Conservation (phyloP, 768 basidiomycete genomes). For the Rhodotorula babjevae region DNA sequence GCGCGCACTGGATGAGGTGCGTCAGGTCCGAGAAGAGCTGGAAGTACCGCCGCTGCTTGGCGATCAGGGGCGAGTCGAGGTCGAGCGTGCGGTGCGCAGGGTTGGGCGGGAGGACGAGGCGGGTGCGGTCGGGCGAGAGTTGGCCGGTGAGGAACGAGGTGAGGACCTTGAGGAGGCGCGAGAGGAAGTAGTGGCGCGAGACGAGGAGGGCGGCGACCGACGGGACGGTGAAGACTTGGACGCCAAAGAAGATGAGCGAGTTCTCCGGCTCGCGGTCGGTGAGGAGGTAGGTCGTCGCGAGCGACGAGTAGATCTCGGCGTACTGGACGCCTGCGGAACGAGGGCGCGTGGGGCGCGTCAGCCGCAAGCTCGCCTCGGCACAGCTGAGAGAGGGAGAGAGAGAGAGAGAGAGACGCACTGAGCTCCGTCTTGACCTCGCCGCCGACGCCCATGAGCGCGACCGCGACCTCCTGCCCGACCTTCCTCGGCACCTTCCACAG, state of each 20-base stretch:
- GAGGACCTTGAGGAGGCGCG: slow-evolving; percentile 65
- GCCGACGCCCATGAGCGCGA: slow-evolving; percentile 36
- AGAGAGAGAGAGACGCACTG: slow-evolving; percentile 51
- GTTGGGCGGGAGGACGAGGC: slow-evolving; percentile 67
- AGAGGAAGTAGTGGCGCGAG: slow-evolving; percentile 64
- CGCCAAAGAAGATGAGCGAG: slow-evolving; percentile 85
- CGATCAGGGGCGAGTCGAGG: neutral
- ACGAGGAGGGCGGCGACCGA: slow-evolving; percentile 76
- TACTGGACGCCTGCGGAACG: slow-evolving; percentile 22
- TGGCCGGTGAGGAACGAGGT: slow-evolving; percentile 82
- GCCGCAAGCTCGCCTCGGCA: too few species aligned
- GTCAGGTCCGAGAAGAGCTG: slow-evolving; percentile 68
- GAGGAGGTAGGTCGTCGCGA: slow-evolving; percentile 86
- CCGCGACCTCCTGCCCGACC: slow-evolving; percentile 44
- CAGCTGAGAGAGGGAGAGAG: too few species aligned
- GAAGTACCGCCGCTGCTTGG: slow-evolving; percentile 64
- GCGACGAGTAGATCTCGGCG: slow-evolving; percentile 59
- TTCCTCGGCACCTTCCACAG: slow-evolving; percentile 47
- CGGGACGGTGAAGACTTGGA: slow-evolving; percentile 89
- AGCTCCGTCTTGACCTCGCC: slow-evolving; percentile 66
- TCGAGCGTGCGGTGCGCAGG: slow-evolving; percentile 58
- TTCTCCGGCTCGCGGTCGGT: slow-evolving; percentile 92
- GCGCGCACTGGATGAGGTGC: slow-evolving; percentile 62
- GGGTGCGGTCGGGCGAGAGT: slow-evolving; percentile 30
- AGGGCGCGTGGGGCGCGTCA: neutral